phyloP scores from a whole-genome alignment of 345 rosid genomes.

The Ceriops zippeliana region DNA sequence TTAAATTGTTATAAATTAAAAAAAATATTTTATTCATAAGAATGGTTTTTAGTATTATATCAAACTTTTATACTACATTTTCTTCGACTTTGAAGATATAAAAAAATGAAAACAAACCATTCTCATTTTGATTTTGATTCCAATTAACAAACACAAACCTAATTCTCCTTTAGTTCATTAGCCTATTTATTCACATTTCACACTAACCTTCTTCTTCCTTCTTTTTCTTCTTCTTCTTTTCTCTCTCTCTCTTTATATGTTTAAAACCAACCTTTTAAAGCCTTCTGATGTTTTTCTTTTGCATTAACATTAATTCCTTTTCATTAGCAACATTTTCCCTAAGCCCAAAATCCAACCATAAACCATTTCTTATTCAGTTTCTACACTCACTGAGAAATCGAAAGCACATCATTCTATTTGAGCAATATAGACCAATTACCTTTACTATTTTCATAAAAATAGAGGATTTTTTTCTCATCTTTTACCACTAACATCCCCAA shows the following conservation, averaged over 20 bases:
- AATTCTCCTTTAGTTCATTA: too few species aligned
- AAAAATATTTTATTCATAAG: too few species aligned
- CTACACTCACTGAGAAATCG: slow-evolving; percentile 8
- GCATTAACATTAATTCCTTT: slow-evolving; percentile 30
- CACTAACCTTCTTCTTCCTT: slow-evolving; percentile 4
- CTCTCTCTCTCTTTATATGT: not conserved
- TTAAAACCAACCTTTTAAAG: slow-evolving; percentile 9
- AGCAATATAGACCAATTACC: not conserved
- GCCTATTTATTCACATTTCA: not conserved
- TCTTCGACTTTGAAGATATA: too few species aligned
- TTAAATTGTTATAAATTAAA: too few species aligned
- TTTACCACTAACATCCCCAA: not conserved
- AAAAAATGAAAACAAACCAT: too few species aligned
- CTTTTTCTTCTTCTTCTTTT: not conserved
- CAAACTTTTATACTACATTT: too few species aligned
- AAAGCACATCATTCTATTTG: not conserved
- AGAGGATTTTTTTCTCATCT: slow-evolving; percentile 20
- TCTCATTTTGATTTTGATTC: too few species aligned
- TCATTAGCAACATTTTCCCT: slow-evolving; percentile 24
- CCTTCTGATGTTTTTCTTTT: slow-evolving; percentile 31
- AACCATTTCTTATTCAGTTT: slow-evolving; percentile 20
- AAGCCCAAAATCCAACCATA: not conserved
- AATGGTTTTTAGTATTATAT: too few species aligned
- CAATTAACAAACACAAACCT: too few species aligned
- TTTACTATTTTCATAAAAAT: slow-evolving; percentile 1